phyloP scores from a whole-genome alignment of 169 alveolate genomes.

The Cystoisospora suis region DNA sequence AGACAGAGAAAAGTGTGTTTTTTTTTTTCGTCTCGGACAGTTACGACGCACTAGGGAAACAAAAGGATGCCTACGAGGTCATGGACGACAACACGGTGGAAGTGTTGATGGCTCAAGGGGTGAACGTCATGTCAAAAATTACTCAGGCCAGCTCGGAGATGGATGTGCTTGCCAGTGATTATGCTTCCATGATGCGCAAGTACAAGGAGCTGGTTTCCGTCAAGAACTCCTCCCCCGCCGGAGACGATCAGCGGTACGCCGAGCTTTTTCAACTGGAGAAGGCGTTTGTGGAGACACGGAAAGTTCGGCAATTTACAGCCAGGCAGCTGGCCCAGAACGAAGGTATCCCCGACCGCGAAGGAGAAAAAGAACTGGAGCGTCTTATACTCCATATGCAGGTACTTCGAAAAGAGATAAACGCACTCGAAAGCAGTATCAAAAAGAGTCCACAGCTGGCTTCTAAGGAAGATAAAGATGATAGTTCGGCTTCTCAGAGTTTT shows the following conservation, averaged over 20 bases:
- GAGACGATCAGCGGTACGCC: background rate
- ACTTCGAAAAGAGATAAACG: background rate
- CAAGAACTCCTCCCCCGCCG: background rate
- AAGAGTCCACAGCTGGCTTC: background rate
- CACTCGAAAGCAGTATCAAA: constrained; percentile 9
- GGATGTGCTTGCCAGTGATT: background rate
- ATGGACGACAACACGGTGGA: constrained; percentile 14
- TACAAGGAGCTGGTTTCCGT: background rate
- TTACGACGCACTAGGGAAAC: constrained; percentile 18
- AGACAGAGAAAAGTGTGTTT: background rate
- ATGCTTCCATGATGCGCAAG: background rate
- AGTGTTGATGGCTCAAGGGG: background rate
- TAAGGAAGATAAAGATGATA: no score
- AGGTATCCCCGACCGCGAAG: background rate
- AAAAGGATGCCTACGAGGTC: background rate
- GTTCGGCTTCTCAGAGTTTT: no score
- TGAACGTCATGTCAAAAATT: background rate
- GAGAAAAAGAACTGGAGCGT: background rate
- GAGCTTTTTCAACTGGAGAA: constrained; percentile 18
- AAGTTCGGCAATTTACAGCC: background rate
- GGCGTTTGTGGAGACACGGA: background rate
- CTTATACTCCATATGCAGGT: background rate
- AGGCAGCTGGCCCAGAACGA: background rate
- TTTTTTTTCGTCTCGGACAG: no score
- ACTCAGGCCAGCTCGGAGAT: background rate